These are phyloP conservation scores for Cyclotella sp. DNA, from an alignment of 108 stramenopile genomes.

Conservation along the genomic window DNA sequence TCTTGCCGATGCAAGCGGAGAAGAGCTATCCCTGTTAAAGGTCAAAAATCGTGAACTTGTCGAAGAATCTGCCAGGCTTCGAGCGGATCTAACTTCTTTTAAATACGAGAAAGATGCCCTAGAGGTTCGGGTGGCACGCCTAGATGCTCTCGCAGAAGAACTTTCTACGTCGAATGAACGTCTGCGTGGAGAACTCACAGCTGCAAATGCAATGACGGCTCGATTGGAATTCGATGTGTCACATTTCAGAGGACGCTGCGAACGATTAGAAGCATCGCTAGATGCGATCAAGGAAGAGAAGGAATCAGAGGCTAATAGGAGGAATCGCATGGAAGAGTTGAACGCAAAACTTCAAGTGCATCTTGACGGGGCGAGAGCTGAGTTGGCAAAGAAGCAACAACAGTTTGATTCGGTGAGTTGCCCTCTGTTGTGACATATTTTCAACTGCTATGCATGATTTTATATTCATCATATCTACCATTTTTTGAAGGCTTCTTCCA, in stretches of 20 bases:
- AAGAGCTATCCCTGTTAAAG: slow-evolving; percentile 60
- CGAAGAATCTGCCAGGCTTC: slow-evolving; percentile 58
- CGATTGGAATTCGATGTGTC: slow-evolving; percentile 63
- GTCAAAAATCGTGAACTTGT: slow-evolving; percentile 55
- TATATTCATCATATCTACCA: not conserved
- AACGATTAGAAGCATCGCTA: slow-evolving; percentile 64
- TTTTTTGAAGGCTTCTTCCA: slow-evolving; percentile 42
- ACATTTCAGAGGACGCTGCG: slow-evolving; percentile 66
- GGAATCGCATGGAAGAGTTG: slow-evolving; percentile 60
- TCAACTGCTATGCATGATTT: not conserved
- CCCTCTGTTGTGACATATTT: not conserved
- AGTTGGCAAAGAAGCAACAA: slow-evolving; percentile 56
- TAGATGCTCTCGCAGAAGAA: slow-evolving; percentile 66
- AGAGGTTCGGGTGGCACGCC: slow-evolving; percentile 64
- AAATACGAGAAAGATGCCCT: slow-evolving; percentile 63
- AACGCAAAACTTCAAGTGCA: slow-evolving; percentile 62
- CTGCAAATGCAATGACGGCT: slow-evolving; percentile 66
- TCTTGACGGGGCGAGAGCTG: slow-evolving; percentile 59
- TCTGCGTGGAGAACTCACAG: slow-evolving; percentile 57
- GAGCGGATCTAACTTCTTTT: slow-evolving; percentile 51
- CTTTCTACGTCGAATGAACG: slow-evolving; percentile 64
- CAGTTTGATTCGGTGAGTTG: slow-evolving; percentile 53
- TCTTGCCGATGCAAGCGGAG: slow-evolving; percentile 51
- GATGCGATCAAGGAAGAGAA: slow-evolving; percentile 61
- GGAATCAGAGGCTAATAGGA: slow-evolving; percentile 46